Evolutionary conservation across 2,329 filamentous ascomycete genomes (phyloP).

Genomic region (Penicillium sp.): DNA sequence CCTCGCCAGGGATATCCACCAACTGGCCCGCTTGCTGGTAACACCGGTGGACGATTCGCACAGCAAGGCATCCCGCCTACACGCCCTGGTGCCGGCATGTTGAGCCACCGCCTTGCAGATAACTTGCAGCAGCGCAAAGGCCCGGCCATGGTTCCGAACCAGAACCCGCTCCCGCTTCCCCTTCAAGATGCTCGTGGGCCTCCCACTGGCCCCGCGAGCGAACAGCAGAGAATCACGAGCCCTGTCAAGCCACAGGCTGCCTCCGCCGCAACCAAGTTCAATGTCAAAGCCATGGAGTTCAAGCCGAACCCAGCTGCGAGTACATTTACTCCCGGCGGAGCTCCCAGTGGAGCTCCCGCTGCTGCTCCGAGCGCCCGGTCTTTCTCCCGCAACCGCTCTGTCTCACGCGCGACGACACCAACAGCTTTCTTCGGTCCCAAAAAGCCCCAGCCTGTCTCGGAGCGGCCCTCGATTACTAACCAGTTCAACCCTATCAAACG

Average conservation of each 20-base stretch:
- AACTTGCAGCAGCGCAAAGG: constrained; percentile 56
- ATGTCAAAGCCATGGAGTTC: constrained; percentile 72
- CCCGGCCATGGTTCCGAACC: constrained; percentile 43
- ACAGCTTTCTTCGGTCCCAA: constrained; percentile 65
- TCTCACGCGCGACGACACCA: constrained; percentile 51
- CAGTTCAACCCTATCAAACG: constrained; percentile 68
- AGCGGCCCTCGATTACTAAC: constrained; percentile 56
- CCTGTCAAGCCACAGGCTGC: constrained; percentile 53
- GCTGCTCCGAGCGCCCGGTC: constrained; percentile 67
- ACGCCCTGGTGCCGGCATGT: constrained; percentile 46
- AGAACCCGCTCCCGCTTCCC: constrained; percentile 58
- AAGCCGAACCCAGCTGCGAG: constrained; percentile 79
- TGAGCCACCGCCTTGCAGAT: constrained; percentile 54
- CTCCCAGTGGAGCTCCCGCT: constrained; percentile 54
- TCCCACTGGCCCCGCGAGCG: constrained; percentile 70
- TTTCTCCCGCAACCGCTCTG: constrained; percentile 53
- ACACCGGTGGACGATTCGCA: constrained; percentile 41
- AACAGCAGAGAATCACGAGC: constrained; percentile 49
- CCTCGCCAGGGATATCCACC: constrained; percentile 49
- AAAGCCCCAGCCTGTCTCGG: constrained; percentile 65
- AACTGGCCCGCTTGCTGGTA: constrained; percentile 49
- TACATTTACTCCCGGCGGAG: constrained; percentile 71
- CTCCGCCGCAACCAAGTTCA: constrained; percentile 56
- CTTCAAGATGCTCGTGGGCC: constrained; percentile 69
- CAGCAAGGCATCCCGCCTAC: constrained; percentile 46